Conservation (phyloP, 2,329 filamentous ascomycete genomes). For the Pseudogymnoascus sp. region DNA sequence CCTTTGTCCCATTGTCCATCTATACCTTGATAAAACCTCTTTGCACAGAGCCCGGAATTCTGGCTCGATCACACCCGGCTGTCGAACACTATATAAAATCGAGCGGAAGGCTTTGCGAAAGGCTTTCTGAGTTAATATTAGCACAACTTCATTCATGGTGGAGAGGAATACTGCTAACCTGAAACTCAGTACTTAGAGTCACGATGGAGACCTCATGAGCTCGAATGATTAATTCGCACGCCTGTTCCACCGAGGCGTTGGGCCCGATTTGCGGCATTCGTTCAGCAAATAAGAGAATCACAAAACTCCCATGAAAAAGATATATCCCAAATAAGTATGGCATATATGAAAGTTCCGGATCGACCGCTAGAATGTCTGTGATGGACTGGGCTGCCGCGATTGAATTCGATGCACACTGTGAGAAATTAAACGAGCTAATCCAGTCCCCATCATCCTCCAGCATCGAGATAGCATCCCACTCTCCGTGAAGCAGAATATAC, state of each 20-base stretch:
- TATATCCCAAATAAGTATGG: constrained; percentile 46
- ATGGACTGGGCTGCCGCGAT: constrained; percentile 39
- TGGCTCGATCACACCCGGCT: neutral
- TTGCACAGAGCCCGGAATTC: neutral
- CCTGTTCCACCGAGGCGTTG: constrained; percentile 38
- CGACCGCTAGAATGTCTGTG: constrained; percentile 37
- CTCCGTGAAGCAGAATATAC: constrained; percentile 39
- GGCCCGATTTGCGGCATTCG: constrained; percentile 37
- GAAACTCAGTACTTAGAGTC: constrained; percentile 41
- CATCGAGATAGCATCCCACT: constrained; percentile 36
- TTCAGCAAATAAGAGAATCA: constrained; percentile 41
- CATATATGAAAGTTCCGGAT: constrained; percentile 43
- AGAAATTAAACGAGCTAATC: constrained; percentile 39
- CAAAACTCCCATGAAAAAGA: constrained; percentile 42
- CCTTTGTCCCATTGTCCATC: neutral
- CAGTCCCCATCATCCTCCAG: constrained; percentile 41
- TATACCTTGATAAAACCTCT: neutral
- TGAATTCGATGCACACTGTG: constrained; percentile 38
- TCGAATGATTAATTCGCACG: constrained; percentile 41
- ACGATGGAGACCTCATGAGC: constrained; percentile 44
- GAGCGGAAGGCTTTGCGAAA: neutral
- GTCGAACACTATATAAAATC: neutral
- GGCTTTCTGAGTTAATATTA: neutral
- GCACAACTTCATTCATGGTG: neutral
- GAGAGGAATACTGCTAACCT: constrained; percentile 19